Conservation (phyloP, 2,329 filamentous ascomycete genomes). For the Polytolypa hystricis region DNA sequence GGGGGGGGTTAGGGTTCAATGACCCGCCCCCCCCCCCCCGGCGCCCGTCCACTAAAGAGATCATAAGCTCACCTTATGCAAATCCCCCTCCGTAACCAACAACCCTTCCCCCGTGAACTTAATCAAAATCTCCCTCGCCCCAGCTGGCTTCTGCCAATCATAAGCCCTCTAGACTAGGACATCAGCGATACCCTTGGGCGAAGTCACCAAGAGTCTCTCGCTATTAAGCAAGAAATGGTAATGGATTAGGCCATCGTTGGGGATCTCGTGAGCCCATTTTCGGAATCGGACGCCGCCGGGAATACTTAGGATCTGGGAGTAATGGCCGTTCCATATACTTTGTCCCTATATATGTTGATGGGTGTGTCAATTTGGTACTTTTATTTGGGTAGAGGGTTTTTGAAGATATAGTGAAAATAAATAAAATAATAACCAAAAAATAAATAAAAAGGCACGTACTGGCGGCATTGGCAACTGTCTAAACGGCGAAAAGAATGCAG, state of each 20-base stretch:
- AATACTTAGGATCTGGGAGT: constrained; percentile 24
- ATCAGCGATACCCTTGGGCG: constrained; percentile 56
- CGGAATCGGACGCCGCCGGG: constrained; percentile 29
- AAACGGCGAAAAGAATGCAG: constrained; percentile 47
- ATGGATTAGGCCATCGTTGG: constrained; percentile 58
- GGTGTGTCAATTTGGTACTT: no score
- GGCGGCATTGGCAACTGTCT: constrained; percentile 45
- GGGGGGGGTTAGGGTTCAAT: no score
- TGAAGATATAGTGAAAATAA: background rate
- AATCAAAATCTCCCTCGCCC: constrained; percentile 32
- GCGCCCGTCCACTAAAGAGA: no score
- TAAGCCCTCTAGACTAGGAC: constrained; percentile 59
- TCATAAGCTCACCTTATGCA: constrained; percentile 60
- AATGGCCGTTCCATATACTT: constrained; percentile 38
- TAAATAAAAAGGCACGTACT: constrained; percentile 23
- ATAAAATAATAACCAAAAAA: background rate
- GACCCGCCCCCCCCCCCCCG: no score
- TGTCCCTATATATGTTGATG: constrained; percentile 19
- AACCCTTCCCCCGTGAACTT: constrained; percentile 33
- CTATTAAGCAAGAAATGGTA: constrained; percentile 53
- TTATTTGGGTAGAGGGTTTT: background rate
- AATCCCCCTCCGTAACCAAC: constrained; percentile 77
- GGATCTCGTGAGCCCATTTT: constrained; percentile 47
- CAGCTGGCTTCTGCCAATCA: constrained; percentile 54
- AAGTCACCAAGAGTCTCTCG: constrained; percentile 52